Conservation (phyloP, 2,329 filamentous ascomycete species). For the Colletotrichum theobromicola region DNA sequence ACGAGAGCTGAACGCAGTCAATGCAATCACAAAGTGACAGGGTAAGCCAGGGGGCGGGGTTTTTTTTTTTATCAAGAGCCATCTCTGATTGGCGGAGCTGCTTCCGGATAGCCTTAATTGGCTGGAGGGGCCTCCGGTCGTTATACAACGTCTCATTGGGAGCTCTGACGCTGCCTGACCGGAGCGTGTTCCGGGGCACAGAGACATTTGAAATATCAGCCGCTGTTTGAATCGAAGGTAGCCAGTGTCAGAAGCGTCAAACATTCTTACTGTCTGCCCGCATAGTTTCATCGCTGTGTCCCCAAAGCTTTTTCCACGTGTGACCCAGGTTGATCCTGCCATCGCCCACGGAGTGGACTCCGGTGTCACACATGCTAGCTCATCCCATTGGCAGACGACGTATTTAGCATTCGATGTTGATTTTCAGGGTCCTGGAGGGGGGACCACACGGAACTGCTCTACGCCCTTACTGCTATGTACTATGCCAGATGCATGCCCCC, state of each 20-base stretch:
- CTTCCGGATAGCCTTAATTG: not conserved
- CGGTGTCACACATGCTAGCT: not conserved
- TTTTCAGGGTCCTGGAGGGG: not conserved
- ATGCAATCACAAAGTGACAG: not conserved
- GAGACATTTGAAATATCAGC: not conserved
- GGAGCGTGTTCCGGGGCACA: not conserved
- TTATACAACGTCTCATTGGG: not conserved
- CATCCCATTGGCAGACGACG: not conserved
- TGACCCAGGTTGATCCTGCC: not conserved
- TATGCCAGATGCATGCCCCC: not conserved
- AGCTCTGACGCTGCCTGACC: not conserved
- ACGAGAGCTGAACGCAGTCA: not conserved
- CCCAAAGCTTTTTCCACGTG: not conserved
- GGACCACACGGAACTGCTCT: not conserved
- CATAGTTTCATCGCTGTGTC: not conserved
- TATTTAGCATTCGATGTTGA: not conserved
- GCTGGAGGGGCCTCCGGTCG: not conserved
- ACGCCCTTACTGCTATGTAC: too few relatives aligned
- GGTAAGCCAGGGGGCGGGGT: not conserved
- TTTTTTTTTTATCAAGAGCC: not conserved
- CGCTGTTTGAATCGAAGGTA: not conserved
- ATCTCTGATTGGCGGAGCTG: not conserved
- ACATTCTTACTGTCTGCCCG: not conserved
- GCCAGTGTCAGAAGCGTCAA: not conserved
- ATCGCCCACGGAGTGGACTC: not conserved